Evolutionary conservation across 2,329 filamentous ascomycete species (phyloP).

Genomic region (Ceratocystiopsis sp.): DNA sequence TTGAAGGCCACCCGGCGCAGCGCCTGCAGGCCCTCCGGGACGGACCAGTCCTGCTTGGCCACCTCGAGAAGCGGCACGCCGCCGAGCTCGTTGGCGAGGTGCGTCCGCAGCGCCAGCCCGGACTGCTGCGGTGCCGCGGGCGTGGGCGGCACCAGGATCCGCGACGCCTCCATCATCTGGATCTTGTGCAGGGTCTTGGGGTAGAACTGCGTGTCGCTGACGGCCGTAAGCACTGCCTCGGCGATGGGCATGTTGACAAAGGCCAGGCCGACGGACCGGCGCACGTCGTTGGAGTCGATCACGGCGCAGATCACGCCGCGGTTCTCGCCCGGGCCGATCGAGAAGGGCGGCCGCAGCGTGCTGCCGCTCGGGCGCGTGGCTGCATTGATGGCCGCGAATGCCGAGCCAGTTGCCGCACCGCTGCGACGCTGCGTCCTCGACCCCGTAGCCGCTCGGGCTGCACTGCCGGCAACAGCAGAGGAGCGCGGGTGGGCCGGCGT

Average conservation of each 20-base stretch:
- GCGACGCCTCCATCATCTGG: constrained; percentile 59
- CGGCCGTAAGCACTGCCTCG: constrained; percentile 73
- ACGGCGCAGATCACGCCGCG: constrained; percentile 51
- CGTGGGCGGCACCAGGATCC: constrained; percentile 61
- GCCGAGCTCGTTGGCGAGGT: constrained; percentile 6
- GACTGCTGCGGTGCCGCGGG: constrained; percentile 47
- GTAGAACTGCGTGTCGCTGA: constrained; percentile 86
- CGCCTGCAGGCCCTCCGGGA: constrained; percentile 57
- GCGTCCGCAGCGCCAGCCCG: constrained; percentile 31
- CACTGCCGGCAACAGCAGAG: too few species aligned
- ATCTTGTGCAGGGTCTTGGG: constrained; percentile 78
- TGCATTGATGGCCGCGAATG: background rate
- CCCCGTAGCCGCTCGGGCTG: too few species aligned
- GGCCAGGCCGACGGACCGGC: constrained; percentile 68
- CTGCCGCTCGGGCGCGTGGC: background rate
- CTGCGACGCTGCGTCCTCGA: too few species aligned
- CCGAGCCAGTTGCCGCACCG: background rate
- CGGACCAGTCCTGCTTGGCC: constrained; percentile 66
- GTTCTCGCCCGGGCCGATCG: constrained; percentile 7
- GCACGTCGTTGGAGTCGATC: constrained; percentile 72
- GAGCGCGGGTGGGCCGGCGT: background rate
- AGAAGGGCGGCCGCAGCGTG: constrained; percentile 2
- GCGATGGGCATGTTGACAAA: constrained; percentile 77
- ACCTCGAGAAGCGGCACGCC: constrained; percentile 40
- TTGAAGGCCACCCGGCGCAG: constrained; percentile 64